Percentiles rank a stretch among this genome's conserved stretches.
Evolutionary conservation across 257 asterid genomes (phyloP).

Genomic region (Nicotiana benthamiana): DNA sequence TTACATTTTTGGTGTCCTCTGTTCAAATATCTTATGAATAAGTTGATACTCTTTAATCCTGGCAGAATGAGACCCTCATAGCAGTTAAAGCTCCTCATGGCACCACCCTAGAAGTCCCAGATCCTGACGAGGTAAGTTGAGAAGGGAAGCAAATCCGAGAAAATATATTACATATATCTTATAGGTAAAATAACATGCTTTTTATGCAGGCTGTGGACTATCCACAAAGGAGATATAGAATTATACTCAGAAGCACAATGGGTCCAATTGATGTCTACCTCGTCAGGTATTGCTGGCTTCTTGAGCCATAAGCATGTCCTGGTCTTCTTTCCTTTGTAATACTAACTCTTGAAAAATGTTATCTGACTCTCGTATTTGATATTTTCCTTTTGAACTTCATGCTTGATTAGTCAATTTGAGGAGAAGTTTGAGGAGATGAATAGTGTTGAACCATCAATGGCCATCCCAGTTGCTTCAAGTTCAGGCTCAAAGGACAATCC

Average conservation of each 20-base stretch:
- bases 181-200: conserved; percentile 7
- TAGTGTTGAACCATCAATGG: conserved; percentile 46
- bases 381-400: not conserved
- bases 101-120: conserved; percentile 95
- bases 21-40: not conserved
- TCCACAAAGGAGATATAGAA: conserved; percentile 91
- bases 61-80: conserved; percentile 82
- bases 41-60: conserved; percentile 8
- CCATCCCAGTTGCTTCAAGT: conserved; percentile 50
- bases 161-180: conserved; percentile 14
- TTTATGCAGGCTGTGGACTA: conserved; percentile 70
- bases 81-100: conserved; percentile 99
- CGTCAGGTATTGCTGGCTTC: conserved; percentile 54
- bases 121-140: conserved; percentile 78
- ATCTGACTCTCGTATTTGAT: not conserved
- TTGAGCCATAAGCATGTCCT: not conserved
- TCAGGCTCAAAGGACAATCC: conserved; percentile 54
- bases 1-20: not conserved
- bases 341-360: not conserved
- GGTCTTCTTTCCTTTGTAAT: not conserved
- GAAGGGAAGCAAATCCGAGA: conserved; percentile 11
- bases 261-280: conserved; percentile 96
- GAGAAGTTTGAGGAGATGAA: conserved; percentile 78
- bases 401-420: conserved; percentile 67
- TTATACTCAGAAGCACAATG: conserved; percentile 94